Base-by-base conservation (phyloP, 1,139 yeast species). In the Entelexis paramagnoliae region DNA sequence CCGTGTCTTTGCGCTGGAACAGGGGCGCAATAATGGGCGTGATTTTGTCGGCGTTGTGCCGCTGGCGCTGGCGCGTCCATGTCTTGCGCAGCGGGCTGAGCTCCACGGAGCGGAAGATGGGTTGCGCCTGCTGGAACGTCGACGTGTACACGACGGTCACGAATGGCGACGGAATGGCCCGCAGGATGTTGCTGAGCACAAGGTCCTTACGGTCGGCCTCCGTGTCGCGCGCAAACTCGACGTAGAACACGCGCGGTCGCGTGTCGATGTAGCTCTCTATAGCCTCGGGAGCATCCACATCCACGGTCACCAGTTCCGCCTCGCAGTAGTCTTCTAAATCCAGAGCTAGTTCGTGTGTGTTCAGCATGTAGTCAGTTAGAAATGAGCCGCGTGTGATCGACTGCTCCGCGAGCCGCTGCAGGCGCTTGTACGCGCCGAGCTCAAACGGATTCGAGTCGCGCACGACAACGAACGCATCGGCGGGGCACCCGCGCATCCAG, bases 321-420 rank as follows among this genome's bases (percentile, higher is more conserved):
- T 51, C 41, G 48, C 62, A 60, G 52, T 60, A 59, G 16, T 49
- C 55, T 17, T 55, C 54, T 2, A 60, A 34, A 29, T 60, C 62
- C 9, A 51, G 52, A 4, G 60, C 59, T 11, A 60, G 51, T 26
- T 60, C 62, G 35, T 38, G 49, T 36, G 58, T 33, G 38, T 59
- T 49, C 26, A 60, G 47, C 26, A 51, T 36, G 22, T 36, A 43
- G 32, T 55, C 60, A n/a, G 59, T 52, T 24, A 60, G 42, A 26
- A 57, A 53, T 16, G 61, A 52, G 19, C 60, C 60, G 3, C 48
- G 28, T 5, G 62, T 60, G 28, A 53, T 41, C 24, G 60, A 52
- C 47, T 57, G 52, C 44, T 59, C 57, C 13, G 59, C 60, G 6
- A 50, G 52, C 7, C 56, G 46, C 49, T 56, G 55, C 30, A 60